Base-by-base conservation (phyloP, 1,284 basidiomycete species). In the Inonotus hispidus region DNA sequence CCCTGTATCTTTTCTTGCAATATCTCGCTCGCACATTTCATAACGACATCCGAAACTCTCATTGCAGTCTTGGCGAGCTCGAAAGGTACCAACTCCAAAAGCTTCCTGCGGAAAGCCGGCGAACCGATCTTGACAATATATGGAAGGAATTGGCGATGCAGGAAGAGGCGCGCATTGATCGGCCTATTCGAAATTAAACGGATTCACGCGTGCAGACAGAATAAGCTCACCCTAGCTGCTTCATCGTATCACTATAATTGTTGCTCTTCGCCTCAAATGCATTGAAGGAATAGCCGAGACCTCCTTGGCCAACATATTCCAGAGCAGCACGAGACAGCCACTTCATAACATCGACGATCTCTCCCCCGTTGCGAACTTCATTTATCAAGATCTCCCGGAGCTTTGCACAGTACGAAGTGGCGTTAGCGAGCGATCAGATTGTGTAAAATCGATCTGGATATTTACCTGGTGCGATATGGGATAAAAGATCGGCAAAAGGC, bases 271-370 rank as follows among this genome's bases (percentile, higher is more conserved):
- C 65, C 19, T 64, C 64, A 19, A 75, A 66, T 3, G 71, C 66
- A 58, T 72, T 68, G 64, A 76, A 75, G 5, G 73, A 71, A 62
- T 75, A 72, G 1, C 73, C 74, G 6, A 75, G 66, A 0, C 72
- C 73, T 5, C 69, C 73, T 58, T 74, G 73, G 6, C 72, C 73
- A 57, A 76, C 68, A 8, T 72, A 66, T 64, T 76, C 74, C n/a
- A 76, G 67, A 10, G 74, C 71, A 11, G 70, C 68, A 53, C 72
- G 70, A 14, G 67, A 68, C 68, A 71, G 71, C 71, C 74, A 74
- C n/a, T 64, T 53, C 11, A 72, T 61, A 45, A 76, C 63, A 56
- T 75, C 70, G 41, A 75, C 59, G 46, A 70, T 70, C 23, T 62
- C 60, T 2, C 65, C 61, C 32, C 66, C 68, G 25, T 21, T 37